Evolutionary conservation across 306 rosid genomes (phyloP).

Genomic region (Trifolium fragiferum): DNA sequence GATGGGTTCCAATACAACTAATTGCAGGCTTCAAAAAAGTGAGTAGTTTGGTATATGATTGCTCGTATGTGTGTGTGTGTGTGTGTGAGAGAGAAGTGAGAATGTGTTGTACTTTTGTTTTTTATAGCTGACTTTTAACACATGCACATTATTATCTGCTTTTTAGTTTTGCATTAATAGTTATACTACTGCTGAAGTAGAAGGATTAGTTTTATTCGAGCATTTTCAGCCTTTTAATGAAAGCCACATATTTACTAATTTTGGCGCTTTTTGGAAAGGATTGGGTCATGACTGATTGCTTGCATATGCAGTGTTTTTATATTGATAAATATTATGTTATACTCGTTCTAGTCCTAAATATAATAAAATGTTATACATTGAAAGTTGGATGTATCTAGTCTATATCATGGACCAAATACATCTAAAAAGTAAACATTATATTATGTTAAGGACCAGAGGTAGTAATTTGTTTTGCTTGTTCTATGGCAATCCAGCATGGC

Average conservation of each 20-base stretch:
- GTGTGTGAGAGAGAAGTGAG: not conserved
- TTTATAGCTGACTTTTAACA: not conserved
- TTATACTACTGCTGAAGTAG: not conserved
- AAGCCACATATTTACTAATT: constrained; percentile 29
- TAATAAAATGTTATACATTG: too few species aligned
- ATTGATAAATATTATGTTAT: constrained; percentile 11
- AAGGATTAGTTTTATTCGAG: constrained; percentile 9
- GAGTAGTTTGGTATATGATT: constrained; percentile 49
- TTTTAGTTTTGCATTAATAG: not conserved
- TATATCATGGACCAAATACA: too few species aligned
- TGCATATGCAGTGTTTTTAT: not conserved
- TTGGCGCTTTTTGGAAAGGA: constrained; percentile 6
- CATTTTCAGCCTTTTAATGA: constrained; percentile 13
- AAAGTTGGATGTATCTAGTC: too few species aligned
- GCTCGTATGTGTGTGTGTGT: not conserved
- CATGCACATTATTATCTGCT: not conserved
- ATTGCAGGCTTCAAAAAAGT: constrained; percentile 83
- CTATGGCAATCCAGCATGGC: not conserved
- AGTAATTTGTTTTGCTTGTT: constrained; percentile 6
- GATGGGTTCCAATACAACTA: constrained; percentile 79
- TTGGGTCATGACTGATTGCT: not conserved
- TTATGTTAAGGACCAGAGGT: too few species aligned
- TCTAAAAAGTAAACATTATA: too few species aligned
- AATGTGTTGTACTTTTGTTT: constrained; percentile 33
- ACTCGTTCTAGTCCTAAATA: too few species aligned